A percentile compares a stretch with the other conserved stretches of the same genome.
Conservation (phyloP, 768 basidiomycete species). For the Naganishia friedmannii region DNA sequence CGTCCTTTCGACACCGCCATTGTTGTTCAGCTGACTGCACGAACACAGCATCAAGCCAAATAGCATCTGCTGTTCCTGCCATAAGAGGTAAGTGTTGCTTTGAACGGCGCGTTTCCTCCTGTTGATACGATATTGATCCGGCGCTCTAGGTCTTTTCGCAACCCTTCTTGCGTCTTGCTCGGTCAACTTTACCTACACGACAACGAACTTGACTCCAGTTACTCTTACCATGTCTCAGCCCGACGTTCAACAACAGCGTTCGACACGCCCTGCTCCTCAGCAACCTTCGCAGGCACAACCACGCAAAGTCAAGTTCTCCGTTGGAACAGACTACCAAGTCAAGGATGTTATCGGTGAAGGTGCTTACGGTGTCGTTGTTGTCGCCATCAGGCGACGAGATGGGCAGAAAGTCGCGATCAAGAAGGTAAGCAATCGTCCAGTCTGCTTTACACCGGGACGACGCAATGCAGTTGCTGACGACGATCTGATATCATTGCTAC, state of each 20-base stretch:
- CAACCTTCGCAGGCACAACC: constrained; percentile 23
- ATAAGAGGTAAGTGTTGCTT: not conserved
- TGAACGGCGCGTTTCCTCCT: not conserved
- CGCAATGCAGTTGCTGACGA: too few relatives aligned
- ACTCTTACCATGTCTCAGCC: constrained; percentile 11
- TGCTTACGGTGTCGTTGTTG: constrained; percentile 80
- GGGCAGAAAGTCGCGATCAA: constrained; percentile 91
- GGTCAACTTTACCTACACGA: not conserved
- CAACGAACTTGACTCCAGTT: not conserved
- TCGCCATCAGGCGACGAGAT: constrained; percentile 70
- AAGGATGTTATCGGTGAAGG: constrained; percentile 89
- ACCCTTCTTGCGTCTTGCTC: not conserved
- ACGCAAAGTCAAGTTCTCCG: constrained; percentile 32
- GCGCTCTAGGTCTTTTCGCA: not conserved
- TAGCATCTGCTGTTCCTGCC: not conserved
- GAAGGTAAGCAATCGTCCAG: constrained; percentile 44
- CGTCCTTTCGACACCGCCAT: not conserved
- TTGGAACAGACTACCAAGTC: constrained; percentile 60
- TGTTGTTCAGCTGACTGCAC: not conserved
- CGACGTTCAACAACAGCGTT: constrained; percentile 17
- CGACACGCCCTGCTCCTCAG: constrained; percentile 4
- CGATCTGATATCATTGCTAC: too few relatives aligned
- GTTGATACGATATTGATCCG: not conserved
- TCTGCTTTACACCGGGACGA: too few relatives aligned
- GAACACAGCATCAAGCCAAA: not conserved